A percentile compares a stretch with the other conserved stretches of the same genome.
Evolutionary conservation across 306 rosid genomes (phyloP).

Genomic region (Arachis hypogaea): DNA sequence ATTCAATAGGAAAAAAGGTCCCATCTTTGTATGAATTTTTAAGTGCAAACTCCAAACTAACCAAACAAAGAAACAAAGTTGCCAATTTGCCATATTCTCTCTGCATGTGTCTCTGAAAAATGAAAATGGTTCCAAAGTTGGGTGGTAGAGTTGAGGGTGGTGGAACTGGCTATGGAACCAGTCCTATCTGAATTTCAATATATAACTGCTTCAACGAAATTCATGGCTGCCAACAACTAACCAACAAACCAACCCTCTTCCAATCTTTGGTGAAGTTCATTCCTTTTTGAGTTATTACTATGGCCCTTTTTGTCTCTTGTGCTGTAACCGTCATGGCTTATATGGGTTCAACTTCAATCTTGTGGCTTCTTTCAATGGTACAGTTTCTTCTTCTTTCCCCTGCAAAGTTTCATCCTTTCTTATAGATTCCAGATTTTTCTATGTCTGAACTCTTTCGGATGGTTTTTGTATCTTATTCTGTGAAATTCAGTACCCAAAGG

Average conservation of each 20-base stretch:
- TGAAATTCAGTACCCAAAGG: constrained; percentile 9
- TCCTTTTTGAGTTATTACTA: constrained; percentile 40
- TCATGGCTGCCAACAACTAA: not conserved
- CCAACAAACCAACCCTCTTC: constrained; percentile 1
- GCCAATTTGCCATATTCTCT: no score
- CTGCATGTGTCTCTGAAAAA: not conserved
- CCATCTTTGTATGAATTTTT: not conserved
- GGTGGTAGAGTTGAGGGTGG: constrained; percentile 44
- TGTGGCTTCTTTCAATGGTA: constrained; percentile 52
- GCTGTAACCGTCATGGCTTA: constrained; percentile 27
- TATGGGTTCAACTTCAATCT: constrained; percentile 41
- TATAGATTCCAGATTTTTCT: not conserved
- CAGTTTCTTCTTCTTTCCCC: constrained; percentile 1
- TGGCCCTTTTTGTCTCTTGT: constrained; percentile 39
- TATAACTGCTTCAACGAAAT: constrained; percentile 24
- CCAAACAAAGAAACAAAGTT: no score
- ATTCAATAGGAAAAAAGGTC: not conserved
- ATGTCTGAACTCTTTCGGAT: constrained; percentile 2
- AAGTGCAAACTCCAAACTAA: not conserved
- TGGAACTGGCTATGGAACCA: constrained; percentile 49
- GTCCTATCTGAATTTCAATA: constrained; percentile 54
- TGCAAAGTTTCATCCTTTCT: constrained; percentile 3
- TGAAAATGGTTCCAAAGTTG: constrained; percentile 54
- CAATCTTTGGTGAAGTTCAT: constrained; percentile 44
- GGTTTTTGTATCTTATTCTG: constrained; percentile 32